Evolutionary conservation across 495 filamentous ascomycete genomes (phyloP).

Genomic region (Xanthoparmelia taractica): DNA sequence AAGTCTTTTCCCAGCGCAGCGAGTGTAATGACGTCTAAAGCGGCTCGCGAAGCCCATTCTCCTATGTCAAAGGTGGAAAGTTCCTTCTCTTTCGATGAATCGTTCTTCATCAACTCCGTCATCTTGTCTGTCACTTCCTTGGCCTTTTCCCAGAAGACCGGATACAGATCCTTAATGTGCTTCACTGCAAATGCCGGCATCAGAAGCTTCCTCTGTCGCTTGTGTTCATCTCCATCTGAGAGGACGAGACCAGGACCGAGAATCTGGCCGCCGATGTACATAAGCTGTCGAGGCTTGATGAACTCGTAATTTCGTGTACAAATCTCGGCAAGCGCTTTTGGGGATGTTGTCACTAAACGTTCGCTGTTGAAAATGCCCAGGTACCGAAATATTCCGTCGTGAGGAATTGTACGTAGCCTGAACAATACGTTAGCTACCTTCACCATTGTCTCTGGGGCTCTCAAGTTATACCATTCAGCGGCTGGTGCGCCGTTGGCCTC

Average conservation of each 20-base stretch:
- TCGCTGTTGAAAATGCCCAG: not conserved
- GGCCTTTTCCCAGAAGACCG: slow-evolving; percentile 60
- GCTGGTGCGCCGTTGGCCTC: not conserved
- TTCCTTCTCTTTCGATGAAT: not conserved
- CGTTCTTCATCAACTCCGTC: not conserved
- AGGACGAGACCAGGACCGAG: not conserved
- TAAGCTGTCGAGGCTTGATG: not conserved
- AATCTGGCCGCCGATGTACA: not conserved
- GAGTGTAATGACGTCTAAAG: slow-evolving; percentile 68
- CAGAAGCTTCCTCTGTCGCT: slow-evolving; percentile 53
- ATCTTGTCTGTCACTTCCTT: not conserved
- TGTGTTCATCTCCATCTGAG: not conserved
- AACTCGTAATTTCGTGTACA: not conserved
- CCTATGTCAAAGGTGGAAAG: slow-evolving; percentile 43
- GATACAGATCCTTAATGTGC: slow-evolving; percentile 65
- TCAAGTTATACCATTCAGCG: not conserved
- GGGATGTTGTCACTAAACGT: not conserved
- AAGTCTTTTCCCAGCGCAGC: slow-evolving; percentile 67
- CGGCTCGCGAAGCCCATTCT: slow-evolving; percentile 44
- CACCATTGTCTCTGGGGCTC: not conserved
- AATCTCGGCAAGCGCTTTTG: not conserved
- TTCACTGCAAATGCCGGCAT: slow-evolving; percentile 64
- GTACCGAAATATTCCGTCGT: not conserved
- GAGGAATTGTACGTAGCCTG: not conserved
- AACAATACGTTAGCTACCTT: not conserved